A percentile compares a stretch with the other conserved stretches of the same genome.
Evolutionary conservation across 495 filamentous ascomycete species (phyloP).

Genomic region (Aspergillus ostianus): DNA sequence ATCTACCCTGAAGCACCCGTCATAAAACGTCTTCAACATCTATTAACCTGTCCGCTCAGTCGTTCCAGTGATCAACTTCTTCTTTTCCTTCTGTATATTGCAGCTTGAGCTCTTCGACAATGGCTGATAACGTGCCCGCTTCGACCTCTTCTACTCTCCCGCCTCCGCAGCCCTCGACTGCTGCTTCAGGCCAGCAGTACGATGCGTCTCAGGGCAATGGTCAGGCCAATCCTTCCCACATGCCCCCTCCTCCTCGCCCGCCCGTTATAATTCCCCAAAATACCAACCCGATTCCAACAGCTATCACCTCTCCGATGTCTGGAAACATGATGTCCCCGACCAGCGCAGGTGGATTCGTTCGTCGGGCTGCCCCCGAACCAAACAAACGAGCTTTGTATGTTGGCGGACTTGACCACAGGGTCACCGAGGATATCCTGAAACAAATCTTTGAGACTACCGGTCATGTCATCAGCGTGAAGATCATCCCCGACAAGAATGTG

Average conservation of each 20-base stretch:
- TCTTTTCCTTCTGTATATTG: constrained; percentile 16
- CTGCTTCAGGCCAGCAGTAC: constrained; percentile 68
- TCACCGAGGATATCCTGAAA: constrained; percentile 93
- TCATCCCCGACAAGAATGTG: constrained; percentile 98
- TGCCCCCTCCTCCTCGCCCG: constrained; percentile 90
- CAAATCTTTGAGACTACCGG: constrained; percentile 99
- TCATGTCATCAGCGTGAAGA: constrained; percentile 98
- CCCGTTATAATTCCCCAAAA: constrained; percentile 92
- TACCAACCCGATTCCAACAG: constrained; percentile 91
- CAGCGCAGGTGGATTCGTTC: constrained; percentile 75
- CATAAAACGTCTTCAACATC: constrained; percentile 18
- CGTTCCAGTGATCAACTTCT: constrained; percentile 19
- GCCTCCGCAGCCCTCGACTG: constrained; percentile 63
- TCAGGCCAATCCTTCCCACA: constrained; percentile 65
- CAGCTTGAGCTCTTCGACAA: constrained; percentile 37
- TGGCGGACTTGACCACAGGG: constrained; percentile 88
- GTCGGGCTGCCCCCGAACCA: constrained; percentile 92
- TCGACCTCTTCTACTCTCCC: constrained; percentile 56
- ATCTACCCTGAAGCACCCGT: constrained; percentile 16
- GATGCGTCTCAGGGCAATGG: constrained; percentile 64
- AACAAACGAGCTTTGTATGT: constrained; percentile 99
- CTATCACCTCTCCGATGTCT: constrained; percentile 84
- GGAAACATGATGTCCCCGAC: constrained; percentile 78
- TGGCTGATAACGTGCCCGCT: constrained; percentile 65
- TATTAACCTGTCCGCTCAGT: constrained; percentile 19